A percentile compares a stretch with the other conserved stretches of the same genome.
These are phyloP conservation scores for Irpex sp. DNA, from an alignment of 1,284 basidiomycete genomes.

Conservation along the genomic window DNA sequence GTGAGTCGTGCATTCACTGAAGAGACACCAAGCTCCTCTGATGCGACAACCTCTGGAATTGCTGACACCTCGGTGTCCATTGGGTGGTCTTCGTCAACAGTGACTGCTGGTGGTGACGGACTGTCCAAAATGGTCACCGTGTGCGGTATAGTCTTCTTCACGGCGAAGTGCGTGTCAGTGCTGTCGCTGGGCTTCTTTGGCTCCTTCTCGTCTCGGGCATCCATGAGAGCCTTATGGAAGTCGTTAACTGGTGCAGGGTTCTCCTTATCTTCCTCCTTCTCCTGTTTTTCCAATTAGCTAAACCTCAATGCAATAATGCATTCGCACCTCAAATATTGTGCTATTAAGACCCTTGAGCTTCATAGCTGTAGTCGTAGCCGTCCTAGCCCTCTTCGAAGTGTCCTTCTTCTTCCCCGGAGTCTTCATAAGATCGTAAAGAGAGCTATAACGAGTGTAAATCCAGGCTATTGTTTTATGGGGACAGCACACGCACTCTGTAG, in stretches of 20 bases:
- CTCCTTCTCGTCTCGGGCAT: slow-evolving; percentile 22
- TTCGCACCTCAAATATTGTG: slow-evolving; percentile 41
- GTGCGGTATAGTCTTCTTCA: slow-evolving; percentile 11
- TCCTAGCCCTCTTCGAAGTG: slow-evolving; percentile 44
- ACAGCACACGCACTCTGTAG: slow-evolving; percentile 48
- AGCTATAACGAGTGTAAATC: slow-evolving; percentile 31
- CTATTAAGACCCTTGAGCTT: slow-evolving; percentile 37
- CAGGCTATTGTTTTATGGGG: not conserved
- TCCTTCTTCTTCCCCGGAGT: slow-evolving; percentile 70
- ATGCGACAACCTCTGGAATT: not conserved
- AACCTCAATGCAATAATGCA: not conserved
- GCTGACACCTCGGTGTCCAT: not conserved
- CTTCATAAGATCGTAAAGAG: slow-evolving; percentile 73
- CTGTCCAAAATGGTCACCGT: slow-evolving; percentile 19
- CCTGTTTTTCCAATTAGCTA: slow-evolving; percentile 24
- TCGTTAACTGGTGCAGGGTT: slow-evolving; percentile 40
- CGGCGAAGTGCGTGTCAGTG: slow-evolving; percentile 1
- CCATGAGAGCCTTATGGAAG: slow-evolving; percentile 46
- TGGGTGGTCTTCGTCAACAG: not conserved
- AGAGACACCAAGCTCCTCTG: no score
- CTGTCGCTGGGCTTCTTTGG: not conserved
- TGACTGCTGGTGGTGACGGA: slow-evolving; percentile 1
- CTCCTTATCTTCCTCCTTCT: slow-evolving; percentile 30
- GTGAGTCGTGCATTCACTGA: not conserved
- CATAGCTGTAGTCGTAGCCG: slow-evolving; percentile 34